Evolutionary conservation across 2,329 filamentous ascomycete genomes (phyloP), one percentile per base, ranked within the genome.

Genomic region (Beauveria caledonica): DNA sequence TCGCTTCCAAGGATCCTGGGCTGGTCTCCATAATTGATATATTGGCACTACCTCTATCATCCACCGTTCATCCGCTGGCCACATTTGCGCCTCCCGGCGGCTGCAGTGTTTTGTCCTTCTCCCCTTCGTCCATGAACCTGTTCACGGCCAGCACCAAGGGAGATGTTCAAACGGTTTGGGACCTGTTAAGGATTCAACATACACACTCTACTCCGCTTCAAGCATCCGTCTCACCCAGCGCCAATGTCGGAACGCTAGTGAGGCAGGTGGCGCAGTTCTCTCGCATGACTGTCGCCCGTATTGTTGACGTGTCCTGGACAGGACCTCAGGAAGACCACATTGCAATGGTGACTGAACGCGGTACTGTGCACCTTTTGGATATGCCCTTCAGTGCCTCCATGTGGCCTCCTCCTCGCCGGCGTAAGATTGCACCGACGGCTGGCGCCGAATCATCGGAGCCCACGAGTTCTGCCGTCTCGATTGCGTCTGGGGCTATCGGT

Each of bases 361-460:
- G 93, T n/a, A 99, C 94, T 9, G 86, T 97, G 11, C 94, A 99
- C 74, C 83, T 97, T 48, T 87, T 96, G 64, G 90, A 96, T 65
- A 84, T 97, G 73, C 91, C 92, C 9, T 80, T 85, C 50, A 89
- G 85, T 64, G 90, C 90, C 5, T 93, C 92, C 67, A 86, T 89
- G 65, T 96, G 92, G 92, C 92, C 92, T 45, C 90, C 92, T 25
- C 86, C 85, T 46, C 80, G 83, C 44, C 78, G 81, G 58, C 77
- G 80, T 62, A 73, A 72, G 62, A 76, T 73, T 56, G 68, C 68
- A 42, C 75, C 73, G 62, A 78, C 83, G 42, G 72, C 73, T 19
- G 73, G 75, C 13, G 74, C 77, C 15, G 77, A 81, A 11, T 69
- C 76, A 7, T 71, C 81, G 3, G 82, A 86, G 50, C 74, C 75